phyloP scores from a whole-genome alignment of 129 eudicot species.

The Heracleum sosnowskyi region DNA sequence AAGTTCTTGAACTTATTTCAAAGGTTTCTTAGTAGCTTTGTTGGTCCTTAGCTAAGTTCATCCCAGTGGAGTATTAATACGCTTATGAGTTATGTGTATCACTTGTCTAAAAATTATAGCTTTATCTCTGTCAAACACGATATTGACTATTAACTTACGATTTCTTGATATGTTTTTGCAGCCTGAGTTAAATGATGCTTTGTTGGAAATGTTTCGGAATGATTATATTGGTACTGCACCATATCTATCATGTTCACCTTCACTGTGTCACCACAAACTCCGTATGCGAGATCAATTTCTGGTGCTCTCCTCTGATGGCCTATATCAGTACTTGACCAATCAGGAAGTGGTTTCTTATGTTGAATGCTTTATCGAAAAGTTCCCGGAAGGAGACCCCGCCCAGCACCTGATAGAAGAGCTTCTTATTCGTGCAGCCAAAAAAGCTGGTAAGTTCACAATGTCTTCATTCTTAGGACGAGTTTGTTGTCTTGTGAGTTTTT shows the following conservation, averaged over 20 bases:
- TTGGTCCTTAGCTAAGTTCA: background rate
- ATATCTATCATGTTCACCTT: slow-evolving; percentile 77
- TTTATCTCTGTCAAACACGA: background rate
- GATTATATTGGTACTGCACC: slow-evolving; percentile 91
- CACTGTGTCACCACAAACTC: slow-evolving; percentile 80
- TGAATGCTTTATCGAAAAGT: slow-evolving; percentile 77
- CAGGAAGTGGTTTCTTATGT: slow-evolving; percentile 92
- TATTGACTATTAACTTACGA: background rate
- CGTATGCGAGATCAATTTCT: slow-evolving; percentile 76
- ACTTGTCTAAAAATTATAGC: background rate
- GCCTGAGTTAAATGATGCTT: slow-evolving; percentile 84
- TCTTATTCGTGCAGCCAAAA: slow-evolving; percentile 92
- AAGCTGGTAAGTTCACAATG: slow-evolving; percentile 60
- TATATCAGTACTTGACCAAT: slow-evolving; percentile 87
- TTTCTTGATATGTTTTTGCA: slow-evolving; percentile 27
- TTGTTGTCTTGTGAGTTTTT: background rate
- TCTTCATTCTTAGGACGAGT: background rate
- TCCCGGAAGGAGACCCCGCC: slow-evolving; percentile 98
- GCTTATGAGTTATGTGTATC: background rate
- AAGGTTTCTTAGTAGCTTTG: background rate
- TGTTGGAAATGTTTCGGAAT: slow-evolving; percentile 91
- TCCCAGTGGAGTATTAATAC: background rate
- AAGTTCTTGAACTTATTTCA: background rate
- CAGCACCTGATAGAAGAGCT: slow-evolving; percentile 98
- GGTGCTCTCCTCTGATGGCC: slow-evolving; percentile 96